Percentiles rank a stretch among this genome's conserved stretches.
phyloP scores from a whole-genome alignment of 768 basidiomycete species.

The Dioszegia hungarica region DNA sequence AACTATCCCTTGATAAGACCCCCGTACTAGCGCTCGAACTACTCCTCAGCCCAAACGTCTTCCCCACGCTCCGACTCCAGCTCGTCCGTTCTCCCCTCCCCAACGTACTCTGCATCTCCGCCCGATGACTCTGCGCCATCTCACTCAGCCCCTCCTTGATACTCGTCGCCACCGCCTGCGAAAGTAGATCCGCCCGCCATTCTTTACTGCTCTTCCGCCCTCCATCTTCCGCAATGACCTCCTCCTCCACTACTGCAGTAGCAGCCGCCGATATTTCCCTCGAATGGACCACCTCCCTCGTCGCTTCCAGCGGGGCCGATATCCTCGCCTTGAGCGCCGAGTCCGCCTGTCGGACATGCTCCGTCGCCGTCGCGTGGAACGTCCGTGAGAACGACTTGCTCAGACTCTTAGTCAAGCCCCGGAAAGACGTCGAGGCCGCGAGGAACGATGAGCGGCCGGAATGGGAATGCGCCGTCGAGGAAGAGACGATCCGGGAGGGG shows the following conservation, averaged over 20 bases:
- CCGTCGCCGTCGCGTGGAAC: conserved; percentile 3
- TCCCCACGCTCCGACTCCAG: conserved; percentile 2
- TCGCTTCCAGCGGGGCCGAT: not conserved
- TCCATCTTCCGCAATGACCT: too few relatives aligned
- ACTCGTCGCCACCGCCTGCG: not conserved
- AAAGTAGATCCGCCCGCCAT: not conserved
- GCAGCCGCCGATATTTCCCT: too few relatives aligned
- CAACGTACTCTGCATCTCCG: not conserved
- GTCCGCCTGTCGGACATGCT: not conserved
- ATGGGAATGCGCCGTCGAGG: too few relatives aligned
- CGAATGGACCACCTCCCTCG: not conserved
- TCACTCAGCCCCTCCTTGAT: conserved; percentile 1
- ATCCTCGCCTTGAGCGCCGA: not conserved
- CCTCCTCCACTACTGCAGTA: too few relatives aligned
- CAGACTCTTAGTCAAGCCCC: not conserved
- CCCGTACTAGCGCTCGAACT: not conserved
- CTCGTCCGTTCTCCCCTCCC: not conserved
- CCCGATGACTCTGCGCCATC: not conserved
- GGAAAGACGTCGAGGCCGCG: conserved; percentile 2
- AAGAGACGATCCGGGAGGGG: too few relatives aligned
- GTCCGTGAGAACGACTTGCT: conserved; percentile 11
- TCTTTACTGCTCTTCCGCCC: not conserved
- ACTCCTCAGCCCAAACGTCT: conserved; percentile 4
- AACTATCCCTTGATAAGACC: not conserved
- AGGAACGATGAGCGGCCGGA: not conserved